Evolutionary conservation across 2,329 filamentous ascomycete species (phyloP).

Genomic region (Pleomassaria siparia): DNA sequence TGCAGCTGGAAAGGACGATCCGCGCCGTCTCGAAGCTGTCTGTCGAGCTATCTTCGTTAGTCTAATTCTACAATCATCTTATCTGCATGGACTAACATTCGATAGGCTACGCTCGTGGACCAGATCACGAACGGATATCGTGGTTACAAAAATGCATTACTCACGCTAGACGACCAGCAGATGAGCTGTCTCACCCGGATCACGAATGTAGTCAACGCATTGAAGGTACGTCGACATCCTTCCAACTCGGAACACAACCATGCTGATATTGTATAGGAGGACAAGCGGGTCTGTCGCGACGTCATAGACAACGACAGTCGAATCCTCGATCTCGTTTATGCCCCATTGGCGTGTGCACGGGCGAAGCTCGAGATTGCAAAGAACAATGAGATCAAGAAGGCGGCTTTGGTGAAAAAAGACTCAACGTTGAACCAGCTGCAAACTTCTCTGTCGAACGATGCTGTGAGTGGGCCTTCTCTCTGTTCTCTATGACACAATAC

Average conservation of each 20-base stretch:
- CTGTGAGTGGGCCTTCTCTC: no score
- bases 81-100: not conserved
- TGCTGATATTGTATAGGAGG: conserved; percentile 1
- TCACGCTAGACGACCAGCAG: not conserved
- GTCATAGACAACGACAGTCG: conserved; percentile 7
- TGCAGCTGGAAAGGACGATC: not conserved
- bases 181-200: not conserved
- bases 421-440: not conserved
- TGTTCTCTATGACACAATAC: no score
- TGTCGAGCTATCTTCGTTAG: conserved; percentile 2
- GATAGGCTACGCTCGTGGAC: not conserved
- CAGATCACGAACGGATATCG: conserved; percentile 1
- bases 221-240: conserved; percentile 6
- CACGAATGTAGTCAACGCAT: not conserved
- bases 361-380: not conserved
- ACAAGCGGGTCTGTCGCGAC: conserved; percentile 13
- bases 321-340: conserved; percentile 6
- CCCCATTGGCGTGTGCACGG: not conserved
- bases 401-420: not conserved
- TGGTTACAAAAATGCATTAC: not conserved
- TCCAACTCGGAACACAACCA: not conserved
- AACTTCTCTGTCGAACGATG: no score
- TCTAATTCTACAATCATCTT: not conserved
- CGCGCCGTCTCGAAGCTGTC: not conserved
- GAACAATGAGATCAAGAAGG: not conserved